phyloP scores from a whole-genome alignment of 495 filamentous ascomycete species.

The Talaromyces nanjingensis region DNA sequence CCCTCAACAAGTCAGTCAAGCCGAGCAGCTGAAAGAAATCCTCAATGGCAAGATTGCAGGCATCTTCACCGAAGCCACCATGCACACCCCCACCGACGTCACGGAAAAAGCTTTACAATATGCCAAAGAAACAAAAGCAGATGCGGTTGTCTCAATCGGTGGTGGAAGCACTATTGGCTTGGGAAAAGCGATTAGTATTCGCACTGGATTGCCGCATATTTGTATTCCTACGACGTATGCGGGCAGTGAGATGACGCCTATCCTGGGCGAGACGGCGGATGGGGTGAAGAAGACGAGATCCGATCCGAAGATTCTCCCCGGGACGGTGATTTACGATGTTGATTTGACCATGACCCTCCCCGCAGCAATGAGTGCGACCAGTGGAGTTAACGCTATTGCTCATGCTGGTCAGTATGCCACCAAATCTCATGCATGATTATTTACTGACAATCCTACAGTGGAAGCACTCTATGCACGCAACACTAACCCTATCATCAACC shows the following conservation, averaged over 20 bases:
- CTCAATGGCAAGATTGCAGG: slow-evolving; percentile 47
- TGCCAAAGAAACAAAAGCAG: slow-evolving; percentile 39
- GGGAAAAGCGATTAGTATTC: slow-evolving; percentile 59
- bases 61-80: slow-evolving; percentile 56
- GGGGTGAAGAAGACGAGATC: slow-evolving; percentile 59
- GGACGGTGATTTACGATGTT: slow-evolving; percentile 64
- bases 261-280: slow-evolving; percentile 58
- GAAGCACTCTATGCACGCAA: slow-evolving; percentile 62
- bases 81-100: slow-evolving; percentile 61
- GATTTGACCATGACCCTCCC: slow-evolving; percentile 62
- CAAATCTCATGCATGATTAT: neutral
- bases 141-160: slow-evolving; percentile 53
- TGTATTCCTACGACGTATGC: slow-evolving; percentile 66
- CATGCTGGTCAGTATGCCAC: slow-evolving; percentile 43
- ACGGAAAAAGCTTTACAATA: slow-evolving; percentile 55
- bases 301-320: slow-evolving; percentile 58
- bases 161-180: slow-evolving; percentile 61
- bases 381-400: slow-evolving; percentile 65
- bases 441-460: slow-evolving; percentile 27
- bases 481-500: slow-evolving; percentile 51
- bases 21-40: slow-evolving; percentile 40
- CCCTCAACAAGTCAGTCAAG: slow-evolving; percentile 47
- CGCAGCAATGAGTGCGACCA: slow-evolving; percentile 50
- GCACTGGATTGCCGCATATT: slow-evolving; percentile 57
- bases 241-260: slow-evolving; percentile 63